These are phyloP conservation scores for Venturia effusa DNA, from an alignment of 2,329 filamentous ascomycete genomes.

Conservation along the genomic window DNA sequence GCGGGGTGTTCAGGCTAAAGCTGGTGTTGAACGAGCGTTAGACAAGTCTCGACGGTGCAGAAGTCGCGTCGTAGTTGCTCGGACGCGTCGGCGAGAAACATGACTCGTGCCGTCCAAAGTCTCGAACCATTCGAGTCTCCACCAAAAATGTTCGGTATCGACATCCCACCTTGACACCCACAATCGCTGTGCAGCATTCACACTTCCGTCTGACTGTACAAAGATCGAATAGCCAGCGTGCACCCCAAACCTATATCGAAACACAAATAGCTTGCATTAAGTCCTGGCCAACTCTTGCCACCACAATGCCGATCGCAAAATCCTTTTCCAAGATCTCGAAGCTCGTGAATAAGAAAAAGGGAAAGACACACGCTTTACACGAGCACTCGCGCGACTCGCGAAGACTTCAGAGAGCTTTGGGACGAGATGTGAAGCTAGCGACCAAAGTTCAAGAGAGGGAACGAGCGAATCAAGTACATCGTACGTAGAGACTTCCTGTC, in stretches of 20 bases:
- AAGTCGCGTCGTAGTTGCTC: not conserved
- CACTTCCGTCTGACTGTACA: not conserved
- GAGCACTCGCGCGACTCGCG: conserved; percentile 81
- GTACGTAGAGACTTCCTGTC: conserved; percentile 36
- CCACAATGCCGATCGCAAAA: conserved; percentile 54
- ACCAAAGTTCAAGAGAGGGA: conserved; percentile 58
- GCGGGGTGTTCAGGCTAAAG: not conserved
- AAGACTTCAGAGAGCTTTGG: conserved; percentile 65
- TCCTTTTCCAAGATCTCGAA: conserved; percentile 77
- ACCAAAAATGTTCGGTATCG: not conserved
- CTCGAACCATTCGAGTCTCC: not conserved
- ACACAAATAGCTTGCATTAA: not conserved
- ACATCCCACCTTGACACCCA: not conserved
- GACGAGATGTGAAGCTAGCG: conserved; percentile 72
- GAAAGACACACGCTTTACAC: conserved; percentile 64
- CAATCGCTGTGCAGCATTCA: not conserved
- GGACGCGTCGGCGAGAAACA: not conserved
- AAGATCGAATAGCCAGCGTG: not conserved
- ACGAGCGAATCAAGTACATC: conserved; percentile 63
- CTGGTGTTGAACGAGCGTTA: not conserved
- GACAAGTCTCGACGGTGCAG: not conserved
- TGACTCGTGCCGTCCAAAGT: not conserved
- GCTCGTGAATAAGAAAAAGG: conserved; percentile 79
- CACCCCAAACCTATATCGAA: not conserved
- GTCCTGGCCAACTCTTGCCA: not conserved